Conservation (phyloP, 2,329 filamentous ascomycete species). For the Helicocarpus griseus region DNA sequence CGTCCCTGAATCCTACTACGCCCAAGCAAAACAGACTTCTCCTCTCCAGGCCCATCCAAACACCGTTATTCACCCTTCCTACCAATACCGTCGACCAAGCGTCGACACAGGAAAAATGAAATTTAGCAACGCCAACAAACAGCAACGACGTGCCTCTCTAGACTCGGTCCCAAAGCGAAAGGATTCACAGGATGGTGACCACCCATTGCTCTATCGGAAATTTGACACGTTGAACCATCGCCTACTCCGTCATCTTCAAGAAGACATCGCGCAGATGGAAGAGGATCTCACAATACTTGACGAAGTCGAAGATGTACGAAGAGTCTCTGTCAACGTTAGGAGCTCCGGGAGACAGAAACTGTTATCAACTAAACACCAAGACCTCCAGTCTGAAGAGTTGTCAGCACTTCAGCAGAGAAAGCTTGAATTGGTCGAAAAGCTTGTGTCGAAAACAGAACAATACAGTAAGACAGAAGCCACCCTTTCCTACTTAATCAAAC, state of each 20-base stretch:
- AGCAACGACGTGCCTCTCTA: not conserved
- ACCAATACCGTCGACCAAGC: not conserved
- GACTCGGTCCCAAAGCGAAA: constrained; percentile 1
- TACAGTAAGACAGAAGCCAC: constrained; percentile 43
- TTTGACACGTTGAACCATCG: constrained; percentile 78
- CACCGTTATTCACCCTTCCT: constrained; percentile 23
- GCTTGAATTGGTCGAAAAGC: constrained; percentile 43
- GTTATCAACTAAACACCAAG: constrained; percentile 32
- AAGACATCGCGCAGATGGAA: constrained; percentile 73
- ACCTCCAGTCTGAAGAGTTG: constrained; percentile 40
- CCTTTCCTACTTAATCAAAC: not conserved
- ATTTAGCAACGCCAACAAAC: not conserved
- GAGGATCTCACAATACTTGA: constrained; percentile 66
- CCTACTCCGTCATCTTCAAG: constrained; percentile 71
- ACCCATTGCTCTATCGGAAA: constrained; percentile 63
- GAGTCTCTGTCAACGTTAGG: constrained; percentile 17
- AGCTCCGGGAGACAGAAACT: constrained; percentile 25
- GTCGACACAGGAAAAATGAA: not conserved
- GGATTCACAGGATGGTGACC: constrained; percentile 18
- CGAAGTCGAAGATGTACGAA: constrained; percentile 39
- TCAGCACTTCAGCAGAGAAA: constrained; percentile 46
- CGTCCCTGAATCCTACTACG: constrained; percentile 25
- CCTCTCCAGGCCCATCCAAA: constrained; percentile 33
- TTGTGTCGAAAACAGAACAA: constrained; percentile 51
- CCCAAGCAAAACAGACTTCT: constrained; percentile 9